Evolutionary conservation across 371 early-diverging fungal genomes (phyloP).

Genomic region (Dinochytrium kinnereticum): DNA sequence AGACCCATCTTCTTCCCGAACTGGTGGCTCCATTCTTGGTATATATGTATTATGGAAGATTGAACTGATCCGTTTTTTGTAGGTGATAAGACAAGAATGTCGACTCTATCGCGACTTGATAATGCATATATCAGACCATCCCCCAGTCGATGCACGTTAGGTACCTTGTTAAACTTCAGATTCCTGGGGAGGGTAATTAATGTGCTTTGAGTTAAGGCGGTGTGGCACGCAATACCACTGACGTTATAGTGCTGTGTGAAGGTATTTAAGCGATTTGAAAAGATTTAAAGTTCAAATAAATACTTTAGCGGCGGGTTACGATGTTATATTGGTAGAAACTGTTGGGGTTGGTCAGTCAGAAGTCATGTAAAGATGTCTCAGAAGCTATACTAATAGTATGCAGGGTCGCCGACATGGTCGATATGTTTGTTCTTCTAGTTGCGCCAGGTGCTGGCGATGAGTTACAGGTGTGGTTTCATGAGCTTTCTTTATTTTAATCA

Average conservation of each 20-base stretch:
- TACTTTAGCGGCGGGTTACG: constrained; percentile 70
- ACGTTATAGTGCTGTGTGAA: constrained; percentile 78
- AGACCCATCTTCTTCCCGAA: constrained; percentile 75
- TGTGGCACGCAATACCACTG: constrained; percentile 78
- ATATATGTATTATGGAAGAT: background rate
- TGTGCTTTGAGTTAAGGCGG: too few species aligned
- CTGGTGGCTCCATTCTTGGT: constrained; percentile 80
- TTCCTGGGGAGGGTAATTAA: too few species aligned
- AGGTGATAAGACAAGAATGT: constrained; percentile 84
- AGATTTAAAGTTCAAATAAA: background rate
- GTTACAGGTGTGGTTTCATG: constrained; percentile 57
- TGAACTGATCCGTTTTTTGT: background rate
- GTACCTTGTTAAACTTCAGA: too few species aligned
- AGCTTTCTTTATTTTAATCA: background rate
- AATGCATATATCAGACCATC: constrained; percentile 77
- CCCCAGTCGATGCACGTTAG: constrained; percentile 71
- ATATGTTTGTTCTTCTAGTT: constrained; percentile 70
- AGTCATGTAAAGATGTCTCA: constrained; percentile 53
- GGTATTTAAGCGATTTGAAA: constrained; percentile 43
- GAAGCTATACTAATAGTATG: background rate
- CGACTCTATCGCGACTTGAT: constrained; percentile 59
- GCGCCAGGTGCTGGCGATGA: constrained; percentile 74
- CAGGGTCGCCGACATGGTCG: constrained; percentile 82
- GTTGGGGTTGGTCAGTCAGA: constrained; percentile 87
- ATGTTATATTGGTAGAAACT: constrained; percentile 79